phyloP scores from a whole-genome alignment of 208 protist species.

The Leishmania mexicana region DNA sequence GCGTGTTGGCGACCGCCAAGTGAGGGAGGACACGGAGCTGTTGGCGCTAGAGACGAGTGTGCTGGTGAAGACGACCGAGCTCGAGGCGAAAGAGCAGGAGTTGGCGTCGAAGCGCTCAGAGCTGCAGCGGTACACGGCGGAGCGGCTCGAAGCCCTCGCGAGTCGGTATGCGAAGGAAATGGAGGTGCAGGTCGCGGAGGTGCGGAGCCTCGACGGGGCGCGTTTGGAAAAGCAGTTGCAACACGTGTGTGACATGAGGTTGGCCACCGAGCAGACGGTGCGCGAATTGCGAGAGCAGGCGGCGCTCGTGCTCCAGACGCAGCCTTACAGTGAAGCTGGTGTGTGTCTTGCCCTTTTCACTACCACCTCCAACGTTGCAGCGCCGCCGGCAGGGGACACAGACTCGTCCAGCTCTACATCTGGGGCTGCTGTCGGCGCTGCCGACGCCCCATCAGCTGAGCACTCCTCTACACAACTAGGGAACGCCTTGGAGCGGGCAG shows the following conservation, averaged over 20 bases:
- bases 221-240: constrained; percentile 44
- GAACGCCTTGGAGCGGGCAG: constrained; percentile 22
- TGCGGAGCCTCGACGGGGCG: constrained; percentile 35
- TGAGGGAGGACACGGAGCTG: constrained; percentile 65
- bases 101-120: constrained; percentile 25
- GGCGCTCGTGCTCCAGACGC: constrained; percentile 28
- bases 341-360: constrained; percentile 21
- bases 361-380: not conserved
- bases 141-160: constrained; percentile 32
- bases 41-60: constrained; percentile 56
- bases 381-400: not conserved
- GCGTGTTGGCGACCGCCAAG: constrained; percentile 42
- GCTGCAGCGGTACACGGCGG: constrained; percentile 32
- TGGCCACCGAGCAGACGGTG: constrained; percentile 17
- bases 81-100: constrained; percentile 34
- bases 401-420: not conserved
- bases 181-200: constrained; percentile 34
- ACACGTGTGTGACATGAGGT: constrained; percentile 15
- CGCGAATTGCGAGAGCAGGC: constrained; percentile 29
- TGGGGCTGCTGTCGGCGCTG: not conserved
- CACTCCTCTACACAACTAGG: constrained; percentile 13
- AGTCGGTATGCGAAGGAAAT: constrained; percentile 33
- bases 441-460: not conserved
- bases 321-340: constrained; percentile 35
- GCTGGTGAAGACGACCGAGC: constrained; percentile 53